Percentiles rank a stretch among this genome's conserved stretches.
phyloP scores from a whole-genome alignment of 371 early-diverging fungal genomes.

The Saksenaea oblongispora region DNA sequence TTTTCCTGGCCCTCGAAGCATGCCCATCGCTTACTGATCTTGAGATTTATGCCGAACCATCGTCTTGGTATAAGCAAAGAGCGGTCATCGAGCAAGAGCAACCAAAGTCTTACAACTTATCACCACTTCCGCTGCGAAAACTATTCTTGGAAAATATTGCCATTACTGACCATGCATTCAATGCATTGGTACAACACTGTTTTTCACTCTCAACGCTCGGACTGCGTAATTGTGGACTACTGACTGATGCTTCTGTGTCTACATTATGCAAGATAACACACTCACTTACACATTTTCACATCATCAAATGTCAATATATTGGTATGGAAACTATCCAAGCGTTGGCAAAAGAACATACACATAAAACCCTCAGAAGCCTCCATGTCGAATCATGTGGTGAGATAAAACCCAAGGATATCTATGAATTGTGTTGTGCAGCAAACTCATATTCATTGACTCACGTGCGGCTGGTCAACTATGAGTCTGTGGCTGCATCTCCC shows the following conservation, averaged over 20 bases:
- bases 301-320: conserved; percentile 19
- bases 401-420: conserved; percentile 17
- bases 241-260: conserved; percentile 4
- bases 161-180: conserved; percentile 3
- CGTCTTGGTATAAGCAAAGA: background rate
- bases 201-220: conserved; percentile 3
- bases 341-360: background rate
- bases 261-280: background rate
- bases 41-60: conserved; percentile 26
- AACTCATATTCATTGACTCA: background rate
- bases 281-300: conserved; percentile 3
- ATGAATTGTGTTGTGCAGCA: conserved; percentile 16
- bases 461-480: conserved; percentile 14
- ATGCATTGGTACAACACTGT: conserved; percentile 1
- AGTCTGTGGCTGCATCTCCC: background rate
- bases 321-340: conserved; percentile 5
- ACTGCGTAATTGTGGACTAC: conserved; percentile 7
- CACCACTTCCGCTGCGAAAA: background rate
- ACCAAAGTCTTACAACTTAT: background rate
- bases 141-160: conserved; percentile 13
- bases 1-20: conserved; percentile 1
- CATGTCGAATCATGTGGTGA: conserved; percentile 24
- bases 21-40: conserved; percentile 23
- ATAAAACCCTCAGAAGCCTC: conserved; percentile 8
- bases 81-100: background rate